Base-by-base conservation (phyloP, 1,284 basidiomycete species). In the Apiotrichum porosum region DNA sequence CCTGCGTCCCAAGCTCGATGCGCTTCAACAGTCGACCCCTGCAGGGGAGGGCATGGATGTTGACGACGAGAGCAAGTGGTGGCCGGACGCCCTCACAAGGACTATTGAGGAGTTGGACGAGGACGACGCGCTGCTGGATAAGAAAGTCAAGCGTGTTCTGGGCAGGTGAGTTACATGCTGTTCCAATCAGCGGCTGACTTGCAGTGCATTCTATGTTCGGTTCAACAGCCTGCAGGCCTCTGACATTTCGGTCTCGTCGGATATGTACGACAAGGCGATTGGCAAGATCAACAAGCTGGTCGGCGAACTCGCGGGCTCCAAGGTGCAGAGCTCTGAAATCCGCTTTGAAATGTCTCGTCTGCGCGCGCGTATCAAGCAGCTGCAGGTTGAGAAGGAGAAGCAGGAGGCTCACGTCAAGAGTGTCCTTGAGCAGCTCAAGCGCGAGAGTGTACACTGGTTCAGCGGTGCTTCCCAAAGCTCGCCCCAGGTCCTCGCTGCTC, bases 161-260 rank as follows among this genome's bases (percentile, higher is more conserved):
- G 57, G 48, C 34, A 42, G 33, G 44, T 52, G 22, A 44, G 50
- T 47, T 15, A 35, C 14, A 4, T 4, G 9, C 9, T n/a, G 23
- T 3, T n/a, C 12, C 30, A 6, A 26, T 34, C 13, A 9, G 30
- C 15, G 8, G 13, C 50, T 54, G 37, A 58, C 42, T 9, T 32
- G 4, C 22, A 46, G 52, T 22, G 85, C 83, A 2, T 97, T 97
- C 74, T 93, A 91, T 60, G 75, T 88, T 35, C 90, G 90, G 0
- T 97, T 95, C 74, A 97, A 93, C 93, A 90, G 94, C 67, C 71
- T 97, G 45, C 86, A 87, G 0, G 85, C 85, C 22, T 88, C 89
- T 59, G 93, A 97, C 68, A 79, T 97, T 36, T 75, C 81, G 1
- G 84, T 86, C 23, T 89, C 76, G 10, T 53, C 66, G 24, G 63